Percentiles rank a stretch among this genome's conserved stretches.
These are phyloP conservation scores for Sisymbrium altissimum DNA, from an alignment of 345 rosid genomes.

Conservation along the genomic window DNA sequence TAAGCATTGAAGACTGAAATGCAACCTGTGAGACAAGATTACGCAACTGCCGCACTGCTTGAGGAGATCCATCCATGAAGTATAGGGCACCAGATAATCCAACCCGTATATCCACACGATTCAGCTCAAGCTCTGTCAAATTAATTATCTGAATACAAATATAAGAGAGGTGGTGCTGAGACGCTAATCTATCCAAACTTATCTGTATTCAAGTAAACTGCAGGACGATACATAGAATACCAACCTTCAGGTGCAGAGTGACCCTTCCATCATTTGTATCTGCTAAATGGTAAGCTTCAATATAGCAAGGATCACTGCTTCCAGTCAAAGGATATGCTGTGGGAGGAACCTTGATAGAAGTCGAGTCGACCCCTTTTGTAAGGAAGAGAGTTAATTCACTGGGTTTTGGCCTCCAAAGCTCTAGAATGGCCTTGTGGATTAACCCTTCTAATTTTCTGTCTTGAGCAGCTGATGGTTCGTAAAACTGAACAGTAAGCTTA, in stretches of 20 bases:
- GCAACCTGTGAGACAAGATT: constrained; percentile 93
- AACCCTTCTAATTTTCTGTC: constrained; percentile 93
- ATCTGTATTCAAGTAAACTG: constrained; percentile 15
- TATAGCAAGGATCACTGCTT: constrained; percentile 95
- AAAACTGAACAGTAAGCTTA: constrained; percentile 96
- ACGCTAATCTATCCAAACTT: not conserved
- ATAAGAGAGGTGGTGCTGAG: not conserved
- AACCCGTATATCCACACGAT: constrained; percentile 90
- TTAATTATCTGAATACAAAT: constrained; percentile 65
- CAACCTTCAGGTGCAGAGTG: constrained; percentile 86
- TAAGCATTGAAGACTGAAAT: constrained; percentile 19
- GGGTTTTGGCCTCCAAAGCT: constrained; percentile 98
- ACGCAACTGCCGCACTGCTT: constrained; percentile 89
- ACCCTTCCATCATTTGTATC: constrained; percentile 95
- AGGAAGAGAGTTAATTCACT: constrained; percentile 77
- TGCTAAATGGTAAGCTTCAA: constrained; percentile 95
- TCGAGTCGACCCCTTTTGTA: constrained; percentile 71
- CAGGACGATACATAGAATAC: constrained; percentile 10
- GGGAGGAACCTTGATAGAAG: constrained; percentile 75
- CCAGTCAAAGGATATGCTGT: constrained; percentile 79
- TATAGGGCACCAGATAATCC: constrained; percentile 90
- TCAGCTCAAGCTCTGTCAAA: constrained; percentile 87
- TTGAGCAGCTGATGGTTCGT: constrained; percentile 96
- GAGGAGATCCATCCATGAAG: constrained; percentile 97
- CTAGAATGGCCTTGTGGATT: constrained; percentile 95